These are phyloP conservation scores for Pythium aristosporum DNA, from an alignment of 352 stramenopile genomes.

Conservation along the genomic window DNA sequence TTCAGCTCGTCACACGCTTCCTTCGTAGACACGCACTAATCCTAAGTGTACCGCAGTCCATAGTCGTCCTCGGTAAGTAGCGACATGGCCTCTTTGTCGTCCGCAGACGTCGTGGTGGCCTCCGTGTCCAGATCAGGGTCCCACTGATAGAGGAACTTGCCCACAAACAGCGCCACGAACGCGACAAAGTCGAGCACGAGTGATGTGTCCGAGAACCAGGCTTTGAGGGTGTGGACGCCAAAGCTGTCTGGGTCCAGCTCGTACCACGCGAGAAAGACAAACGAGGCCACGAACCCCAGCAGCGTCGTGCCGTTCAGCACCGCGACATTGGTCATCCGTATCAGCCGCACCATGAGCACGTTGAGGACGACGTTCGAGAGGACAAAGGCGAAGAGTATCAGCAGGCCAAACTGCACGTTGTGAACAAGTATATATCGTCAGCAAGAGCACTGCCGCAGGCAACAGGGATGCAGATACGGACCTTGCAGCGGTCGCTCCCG, in stretches of 20 bases:
- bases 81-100: constrained; percentile 82
- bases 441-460: background rate
- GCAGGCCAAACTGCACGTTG: constrained; percentile 52
- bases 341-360: constrained; percentile 64
- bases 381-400: constrained; percentile 71
- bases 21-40: background rate
- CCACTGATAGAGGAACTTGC: constrained; percentile 81
- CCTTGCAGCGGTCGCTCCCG: constrained; percentile 69
- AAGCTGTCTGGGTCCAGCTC: constrained; percentile 72
- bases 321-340: constrained; percentile 74
- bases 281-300: constrained; percentile 71
- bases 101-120: constrained; percentile 76
- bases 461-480: constrained; percentile 17
- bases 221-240: constrained; percentile 46
- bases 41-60: constrained; percentile 70
- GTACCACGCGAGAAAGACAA: constrained; percentile 74
- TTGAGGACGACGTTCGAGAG: constrained; percentile 82
- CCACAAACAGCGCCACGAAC: constrained; percentile 63
- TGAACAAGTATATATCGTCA: background rate
- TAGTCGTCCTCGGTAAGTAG: constrained; percentile 74
- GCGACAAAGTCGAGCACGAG: constrained; percentile 67
- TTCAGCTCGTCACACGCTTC: background rate
- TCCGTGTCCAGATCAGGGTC: constrained; percentile 74
- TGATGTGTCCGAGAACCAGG: constrained; percentile 73
- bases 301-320: constrained; percentile 78